Percentiles rank a stretch among this genome's conserved stretches.
Evolutionary conservation across 306 rosid species (phyloP).

Genomic region (Betula pendula): DNA sequence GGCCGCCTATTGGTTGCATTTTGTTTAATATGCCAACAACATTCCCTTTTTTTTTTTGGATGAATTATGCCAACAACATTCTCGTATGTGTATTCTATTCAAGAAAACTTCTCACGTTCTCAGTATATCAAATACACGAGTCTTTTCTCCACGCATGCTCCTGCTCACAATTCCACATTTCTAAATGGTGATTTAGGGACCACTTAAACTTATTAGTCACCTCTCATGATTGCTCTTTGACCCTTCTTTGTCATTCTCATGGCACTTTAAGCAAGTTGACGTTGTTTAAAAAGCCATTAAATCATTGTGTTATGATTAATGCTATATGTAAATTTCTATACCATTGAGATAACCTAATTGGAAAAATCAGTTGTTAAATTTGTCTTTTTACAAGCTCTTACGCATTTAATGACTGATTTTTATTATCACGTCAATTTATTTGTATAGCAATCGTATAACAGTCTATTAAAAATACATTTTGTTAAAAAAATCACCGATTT

Average conservation of each 20-base stretch:
- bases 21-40: slow-evolving; percentile 39
- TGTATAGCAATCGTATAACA: too few species aligned
- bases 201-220: slow-evolving; percentile 35
- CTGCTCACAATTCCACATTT: slow-evolving; percentile 12
- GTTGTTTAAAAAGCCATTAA: slow-evolving; percentile 29
- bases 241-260: slow-evolving; percentile 11
- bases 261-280: slow-evolving; percentile 18
- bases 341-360: too few species aligned
- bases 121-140: slow-evolving; percentile 37
- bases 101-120: slow-evolving; percentile 66
- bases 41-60: too few species aligned
- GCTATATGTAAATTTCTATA: too few species aligned
- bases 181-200: slow-evolving; percentile 30
- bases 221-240: slow-evolving; percentile 46
- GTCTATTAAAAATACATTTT: too few species aligned
- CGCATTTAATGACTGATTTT: too few species aligned
- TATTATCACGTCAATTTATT: too few species aligned
- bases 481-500: too few species aligned
- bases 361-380: too few species aligned
- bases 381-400: too few species aligned
- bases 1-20: slow-evolving; percentile 39
- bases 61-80: slow-evolving; percentile 39
- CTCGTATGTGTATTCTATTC: slow-evolving; percentile 33
- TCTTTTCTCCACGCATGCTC: slow-evolving; percentile 22
- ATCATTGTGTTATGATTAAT: too few species aligned